phyloP scores from a whole-genome alignment of 2,329 filamentous ascomycete genomes.

The Clonostachys solani region DNA sequence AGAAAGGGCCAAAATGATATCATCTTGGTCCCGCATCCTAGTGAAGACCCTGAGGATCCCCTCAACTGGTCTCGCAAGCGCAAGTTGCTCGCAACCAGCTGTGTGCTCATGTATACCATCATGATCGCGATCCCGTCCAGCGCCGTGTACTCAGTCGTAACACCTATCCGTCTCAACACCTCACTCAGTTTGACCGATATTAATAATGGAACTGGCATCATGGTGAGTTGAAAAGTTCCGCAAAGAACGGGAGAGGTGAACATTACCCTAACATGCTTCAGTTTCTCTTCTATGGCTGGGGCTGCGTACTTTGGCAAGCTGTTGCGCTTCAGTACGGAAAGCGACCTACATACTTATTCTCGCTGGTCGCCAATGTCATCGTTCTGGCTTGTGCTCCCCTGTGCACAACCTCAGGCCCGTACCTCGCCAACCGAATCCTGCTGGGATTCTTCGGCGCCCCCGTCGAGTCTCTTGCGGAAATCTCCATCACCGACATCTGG shows the following conservation, averaged over 20 bases:
- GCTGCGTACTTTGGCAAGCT: conserved; percentile 23
- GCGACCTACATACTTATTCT: conserved; percentile 20
- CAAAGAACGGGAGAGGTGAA: too few species aligned
- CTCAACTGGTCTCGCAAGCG: conserved; percentile 14
- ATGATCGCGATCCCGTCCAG: conserved; percentile 12
- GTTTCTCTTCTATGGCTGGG: conserved; percentile 26
- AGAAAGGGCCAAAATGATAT: conserved; percentile 8
- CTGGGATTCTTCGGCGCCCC: conserved; percentile 17
- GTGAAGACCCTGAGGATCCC: conserved; percentile 15
- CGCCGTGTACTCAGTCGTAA: conserved; percentile 21
- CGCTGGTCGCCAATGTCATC: conserved; percentile 13
- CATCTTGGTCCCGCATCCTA: conserved; percentile 13
- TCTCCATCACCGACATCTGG: conserved; percentile 18
- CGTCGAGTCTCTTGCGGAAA: conserved; percentile 19
- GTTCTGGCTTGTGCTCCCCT: conserved; percentile 18
- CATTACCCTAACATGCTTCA: neutral
- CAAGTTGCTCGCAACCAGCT: conserved; percentile 12
- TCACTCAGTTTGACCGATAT: conserved; percentile 14
- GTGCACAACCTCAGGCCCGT: conserved; percentile 14
- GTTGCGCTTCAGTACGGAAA: conserved; percentile 23
- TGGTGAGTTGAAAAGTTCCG: conserved; percentile 5
- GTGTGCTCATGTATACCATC: conserved; percentile 14
- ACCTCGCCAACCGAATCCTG: conserved; percentile 18
- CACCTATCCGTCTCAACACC: conserved; percentile 14
- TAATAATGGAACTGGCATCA: conserved; percentile 21